Conservation (phyloP, 148 eudicot genomes). For the Dysphania ambrosioides region DNA sequence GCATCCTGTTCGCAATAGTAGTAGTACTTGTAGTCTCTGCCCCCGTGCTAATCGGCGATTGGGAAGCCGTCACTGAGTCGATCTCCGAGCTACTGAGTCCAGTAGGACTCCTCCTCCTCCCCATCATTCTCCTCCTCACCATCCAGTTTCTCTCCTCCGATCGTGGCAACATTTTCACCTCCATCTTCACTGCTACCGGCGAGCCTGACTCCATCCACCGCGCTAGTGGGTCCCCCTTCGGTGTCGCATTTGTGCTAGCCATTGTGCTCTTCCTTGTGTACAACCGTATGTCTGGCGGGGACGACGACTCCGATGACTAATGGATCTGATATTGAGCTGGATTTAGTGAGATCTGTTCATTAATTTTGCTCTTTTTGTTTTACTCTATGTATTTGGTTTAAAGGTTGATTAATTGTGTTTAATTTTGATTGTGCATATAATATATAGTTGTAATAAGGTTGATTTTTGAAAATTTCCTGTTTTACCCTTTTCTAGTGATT, state of each 20-base stretch:
- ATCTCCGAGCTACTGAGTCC: slow-evolving; percentile 68
- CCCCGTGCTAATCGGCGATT: slow-evolving; percentile 50
- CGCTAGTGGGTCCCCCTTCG: slow-evolving; percentile 74
- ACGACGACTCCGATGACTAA: slow-evolving; percentile 63
- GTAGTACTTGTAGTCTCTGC: slow-evolving; percentile 43
- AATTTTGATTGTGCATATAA: not conserved
- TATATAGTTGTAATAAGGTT: not conserved
- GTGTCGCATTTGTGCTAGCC: slow-evolving; percentile 58
- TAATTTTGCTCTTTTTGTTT: not conserved
- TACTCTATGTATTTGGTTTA: too few relatives aligned
- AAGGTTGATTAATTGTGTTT: not conserved
- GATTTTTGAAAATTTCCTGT: too few relatives aligned
- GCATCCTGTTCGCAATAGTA: slow-evolving; percentile 57
- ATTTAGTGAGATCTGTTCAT: not conserved
- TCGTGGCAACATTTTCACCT: slow-evolving; percentile 42
- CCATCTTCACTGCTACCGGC: slow-evolving; percentile 62
- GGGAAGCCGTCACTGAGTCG: slow-evolving; percentile 64
- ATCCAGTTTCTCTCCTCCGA: slow-evolving; percentile 75
- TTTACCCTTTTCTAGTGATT: too few relatives aligned
- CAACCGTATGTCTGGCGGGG: slow-evolving; percentile 71
- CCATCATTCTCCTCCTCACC: slow-evolving; percentile 58
- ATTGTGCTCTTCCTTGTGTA: slow-evolving; percentile 64
- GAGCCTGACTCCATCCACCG: slow-evolving; percentile 76
- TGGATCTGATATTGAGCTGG: too few relatives aligned
- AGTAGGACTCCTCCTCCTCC: slow-evolving; percentile 62